Evolutionary conservation across 495 filamentous ascomycete species (phyloP).

Genomic region (Rusavskia elegans): DNA sequence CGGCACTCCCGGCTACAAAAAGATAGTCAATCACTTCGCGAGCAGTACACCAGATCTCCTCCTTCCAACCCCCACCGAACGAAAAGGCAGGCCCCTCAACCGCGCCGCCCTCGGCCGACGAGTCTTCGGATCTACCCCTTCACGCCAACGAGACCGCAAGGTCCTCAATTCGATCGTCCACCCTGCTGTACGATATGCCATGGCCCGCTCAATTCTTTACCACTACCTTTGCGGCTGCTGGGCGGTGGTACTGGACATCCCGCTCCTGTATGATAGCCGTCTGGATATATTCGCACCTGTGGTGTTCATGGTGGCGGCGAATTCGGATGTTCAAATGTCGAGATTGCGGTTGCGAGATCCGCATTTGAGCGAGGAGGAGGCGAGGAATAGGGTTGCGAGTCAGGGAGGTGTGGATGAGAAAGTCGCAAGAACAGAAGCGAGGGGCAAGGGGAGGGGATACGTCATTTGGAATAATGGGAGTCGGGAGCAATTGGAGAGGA

Average conservation of each 20-base stretch:
- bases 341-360: constrained; percentile 56
- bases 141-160: constrained; percentile 46
- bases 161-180: constrained; percentile 85
- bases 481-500: constrained; percentile 44
- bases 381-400: constrained; percentile 61
- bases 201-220: constrained; percentile 48
- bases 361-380: constrained; percentile 60
- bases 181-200: constrained; percentile 63
- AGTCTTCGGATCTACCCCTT: constrained; percentile 62
- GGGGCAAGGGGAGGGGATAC: constrained; percentile 33
- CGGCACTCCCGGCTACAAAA: constrained; percentile 63
- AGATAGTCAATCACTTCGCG: constrained; percentile 63
- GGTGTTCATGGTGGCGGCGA: constrained; percentile 75
- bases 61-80: constrained; percentile 24
- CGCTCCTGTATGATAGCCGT: constrained; percentile 72
- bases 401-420: constrained; percentile 77
- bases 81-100: constrained; percentile 57
- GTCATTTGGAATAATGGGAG: constrained; percentile 80
- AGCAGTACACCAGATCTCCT: constrained; percentile 75
- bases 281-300: constrained; percentile 69
- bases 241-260: constrained; percentile 88
- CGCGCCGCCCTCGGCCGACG: constrained; percentile 68
- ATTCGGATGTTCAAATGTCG: constrained; percentile 63
- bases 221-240: constrained; percentile 57
- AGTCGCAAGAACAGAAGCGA: constrained; percentile 45